These are phyloP conservation scores for Penicillium sp. DNA, from an alignment of 2,329 filamentous ascomycete species.

Conservation along the genomic window DNA sequence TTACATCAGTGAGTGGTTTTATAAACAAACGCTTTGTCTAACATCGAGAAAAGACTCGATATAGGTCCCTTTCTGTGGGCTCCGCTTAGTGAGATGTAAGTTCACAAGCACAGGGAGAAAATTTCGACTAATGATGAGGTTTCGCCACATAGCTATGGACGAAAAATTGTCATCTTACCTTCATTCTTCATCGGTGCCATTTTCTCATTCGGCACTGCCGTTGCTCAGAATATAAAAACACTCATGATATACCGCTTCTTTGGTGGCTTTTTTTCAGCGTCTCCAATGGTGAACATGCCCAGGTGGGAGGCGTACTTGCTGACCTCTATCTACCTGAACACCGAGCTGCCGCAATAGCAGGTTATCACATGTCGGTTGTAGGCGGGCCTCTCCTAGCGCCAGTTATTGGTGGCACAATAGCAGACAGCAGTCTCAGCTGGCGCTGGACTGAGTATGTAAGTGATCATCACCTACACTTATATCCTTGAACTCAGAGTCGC, in stretches of 20 bases:
- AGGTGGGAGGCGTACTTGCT: constrained; percentile 59
- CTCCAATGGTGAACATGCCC: constrained; percentile 60
- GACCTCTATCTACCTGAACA: constrained; percentile 60
- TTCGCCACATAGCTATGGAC: not conserved
- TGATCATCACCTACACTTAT: too few species aligned
- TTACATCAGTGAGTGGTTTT: too few species aligned
- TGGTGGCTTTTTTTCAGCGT: constrained; percentile 58
- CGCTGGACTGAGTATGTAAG: constrained; percentile 56
- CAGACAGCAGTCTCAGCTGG: constrained; percentile 41
- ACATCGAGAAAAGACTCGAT: not conserved
- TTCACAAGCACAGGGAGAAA: too few species aligned
- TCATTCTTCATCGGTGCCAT: too few species aligned
- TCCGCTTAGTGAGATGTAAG: not conserved
- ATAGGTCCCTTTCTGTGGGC: not conserved
- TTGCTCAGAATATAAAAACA: not conserved
- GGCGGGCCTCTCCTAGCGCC: constrained; percentile 42
- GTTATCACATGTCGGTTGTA: not conserved
- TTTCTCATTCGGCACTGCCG: too few species aligned
- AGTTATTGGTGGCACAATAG: constrained; percentile 49
- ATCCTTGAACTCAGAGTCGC: too few species aligned
- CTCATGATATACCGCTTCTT: constrained; percentile 50
- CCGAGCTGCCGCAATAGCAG: constrained; percentile 28
- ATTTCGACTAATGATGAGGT: too few species aligned
- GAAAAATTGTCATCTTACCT: not conserved
- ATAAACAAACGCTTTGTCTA: too few species aligned